Base-by-base conservation (phyloP, 768 basidiomycete species). In the Leccinum broughii region DNA sequence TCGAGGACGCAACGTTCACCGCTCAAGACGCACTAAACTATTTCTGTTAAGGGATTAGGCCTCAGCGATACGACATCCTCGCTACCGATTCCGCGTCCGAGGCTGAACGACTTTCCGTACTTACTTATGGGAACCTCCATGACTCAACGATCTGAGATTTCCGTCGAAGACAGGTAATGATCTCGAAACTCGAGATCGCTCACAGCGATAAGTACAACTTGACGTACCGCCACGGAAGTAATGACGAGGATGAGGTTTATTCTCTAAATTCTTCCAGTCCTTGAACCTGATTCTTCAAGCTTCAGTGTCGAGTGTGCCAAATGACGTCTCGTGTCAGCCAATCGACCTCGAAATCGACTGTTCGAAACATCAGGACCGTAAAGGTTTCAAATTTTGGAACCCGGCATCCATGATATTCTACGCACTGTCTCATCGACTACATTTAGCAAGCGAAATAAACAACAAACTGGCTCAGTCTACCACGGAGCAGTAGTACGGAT, bases 281-380 rank as follows among this genome's bases (percentile, higher is more conserved):
- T 84, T 80, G 6, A 80, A 80, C 0, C 80, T 81, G 2, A 84
- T 80, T 39, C n/a, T n/a, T n/a, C n/a, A n/a, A n/a, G 4, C 26
- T 26, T 26, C 41, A 83, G 65, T 30, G 60, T 69, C 6, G 64
- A n/a, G 79, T 1, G 70, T 61, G 1, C 82, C 81, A 62, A 81
- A 84, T 69, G 81, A 83, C 0, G 77, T 71, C n/a, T 72, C 63
- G 63, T 77, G 26, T 28, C 26, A 30, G 69, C 53, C 75, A 77
- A 51, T 81, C 67, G 6, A 64, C 55, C 61, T 82, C 79, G 51
- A 78, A 77, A 77, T 79, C 4, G 77, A 82, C 81, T 83, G 24
- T 41, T 26, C 22, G 35, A 28, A 5, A 6, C 28, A 24, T 39
- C 28, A 35, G 35, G 35, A 35, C 14, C 8, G 7, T 8, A 14